Evolutionary conservation across 1,284 basidiomycete species (phyloP).

Genomic region (Apiotrichum brassicae): DNA sequence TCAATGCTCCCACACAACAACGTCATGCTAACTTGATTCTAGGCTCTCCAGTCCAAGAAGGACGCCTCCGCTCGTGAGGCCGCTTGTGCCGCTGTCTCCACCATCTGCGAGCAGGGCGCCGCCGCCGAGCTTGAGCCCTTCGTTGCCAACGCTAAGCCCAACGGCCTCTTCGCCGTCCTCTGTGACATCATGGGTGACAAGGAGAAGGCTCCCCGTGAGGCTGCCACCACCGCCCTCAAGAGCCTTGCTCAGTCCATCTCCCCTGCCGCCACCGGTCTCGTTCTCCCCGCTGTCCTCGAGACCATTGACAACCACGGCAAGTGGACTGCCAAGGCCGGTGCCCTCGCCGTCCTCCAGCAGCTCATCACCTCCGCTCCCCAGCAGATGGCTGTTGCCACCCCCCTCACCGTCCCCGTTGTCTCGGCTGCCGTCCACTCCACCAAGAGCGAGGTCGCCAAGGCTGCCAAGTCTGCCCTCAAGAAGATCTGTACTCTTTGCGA

Average conservation of each 20-base stretch:
- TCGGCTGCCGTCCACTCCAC: slow-evolving; percentile 98
- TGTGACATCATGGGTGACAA: slow-evolving; percentile 88
- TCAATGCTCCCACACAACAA: too few species aligned
- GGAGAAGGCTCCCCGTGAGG: slow-evolving; percentile 61
- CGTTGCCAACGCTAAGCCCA: slow-evolving; percentile 66
- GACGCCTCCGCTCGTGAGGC: slow-evolving; percentile 48
- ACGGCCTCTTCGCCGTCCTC: slow-evolving; percentile 70
- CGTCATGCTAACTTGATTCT: background rate
- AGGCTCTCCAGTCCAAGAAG: slow-evolving; percentile 56
- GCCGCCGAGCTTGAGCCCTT: slow-evolving; percentile 82
- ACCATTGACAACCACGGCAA: slow-evolving; percentile 78
- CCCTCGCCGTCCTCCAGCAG: slow-evolving; percentile 78
- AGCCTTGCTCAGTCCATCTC: slow-evolving; percentile 75
- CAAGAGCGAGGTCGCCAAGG: slow-evolving; percentile 94
- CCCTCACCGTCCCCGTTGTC: slow-evolving; percentile 92
- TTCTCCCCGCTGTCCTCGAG: slow-evolving; percentile 86
- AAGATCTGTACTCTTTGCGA: slow-evolving; percentile 65
- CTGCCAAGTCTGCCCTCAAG: slow-evolving; percentile 13
- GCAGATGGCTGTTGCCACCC: slow-evolving; percentile 86
- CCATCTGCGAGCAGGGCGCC: slow-evolving; percentile 67
- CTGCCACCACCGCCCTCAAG: slow-evolving; percentile 78
- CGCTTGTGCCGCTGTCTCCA: slow-evolving; percentile 44
- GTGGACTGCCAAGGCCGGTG: slow-evolving; percentile 97
- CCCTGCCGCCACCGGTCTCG: slow-evolving; percentile 77
- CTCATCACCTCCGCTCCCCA: slow-evolving; percentile 76